A percentile compares a stretch with the other conserved stretches of the same genome.
phyloP scores from a whole-genome alignment of 164 flowering plant species.

The Annona cherimola region DNA sequence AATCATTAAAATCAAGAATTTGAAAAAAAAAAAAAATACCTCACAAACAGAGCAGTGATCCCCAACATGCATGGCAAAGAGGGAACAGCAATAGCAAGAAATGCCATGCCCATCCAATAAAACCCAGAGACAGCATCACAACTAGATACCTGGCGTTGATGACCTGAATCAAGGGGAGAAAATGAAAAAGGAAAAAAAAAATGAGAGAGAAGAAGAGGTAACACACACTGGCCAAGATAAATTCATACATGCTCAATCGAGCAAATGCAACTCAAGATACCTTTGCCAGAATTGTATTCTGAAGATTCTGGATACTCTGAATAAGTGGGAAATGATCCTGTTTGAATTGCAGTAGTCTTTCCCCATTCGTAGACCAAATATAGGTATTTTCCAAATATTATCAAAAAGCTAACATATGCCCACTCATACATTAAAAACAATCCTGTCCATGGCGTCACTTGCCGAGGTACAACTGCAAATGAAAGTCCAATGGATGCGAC shows the following conservation, averaged over 20 bases:
- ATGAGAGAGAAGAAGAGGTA: background rate
- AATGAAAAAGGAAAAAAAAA: background rate
- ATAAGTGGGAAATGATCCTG: slow-evolving; percentile 34
- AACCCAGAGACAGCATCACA: slow-evolving; percentile 55
- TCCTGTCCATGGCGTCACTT: slow-evolving; percentile 97
- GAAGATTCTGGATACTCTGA: slow-evolving; percentile 30
- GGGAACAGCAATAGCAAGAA: slow-evolving; percentile 66
- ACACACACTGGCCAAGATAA: no score
- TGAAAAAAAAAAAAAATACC: slow-evolving; percentile 29
- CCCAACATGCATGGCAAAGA: slow-evolving; percentile 79
- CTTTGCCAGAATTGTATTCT: slow-evolving; percentile 73
- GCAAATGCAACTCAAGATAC: slow-evolving; percentile 27
- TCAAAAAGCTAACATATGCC: slow-evolving; percentile 62
- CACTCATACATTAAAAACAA: slow-evolving; percentile 87
- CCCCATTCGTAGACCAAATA: slow-evolving; percentile 65
- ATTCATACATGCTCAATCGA: background rate
- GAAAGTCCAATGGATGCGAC: slow-evolving; percentile 52
- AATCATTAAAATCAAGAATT: background rate
- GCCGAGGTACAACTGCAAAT: slow-evolving; percentile 75
- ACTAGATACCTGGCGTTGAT: slow-evolving; percentile 51
- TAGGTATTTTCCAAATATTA: slow-evolving; percentile 73
- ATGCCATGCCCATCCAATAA: slow-evolving; percentile 81
- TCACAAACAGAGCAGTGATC: slow-evolving; percentile 71
- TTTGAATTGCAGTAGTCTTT: slow-evolving; percentile 40
- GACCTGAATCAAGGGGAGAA: slow-evolving; percentile 49